Conservation (phyloP, 352 stramenopile genomes). For the Phytophthora foliorum region DNA sequence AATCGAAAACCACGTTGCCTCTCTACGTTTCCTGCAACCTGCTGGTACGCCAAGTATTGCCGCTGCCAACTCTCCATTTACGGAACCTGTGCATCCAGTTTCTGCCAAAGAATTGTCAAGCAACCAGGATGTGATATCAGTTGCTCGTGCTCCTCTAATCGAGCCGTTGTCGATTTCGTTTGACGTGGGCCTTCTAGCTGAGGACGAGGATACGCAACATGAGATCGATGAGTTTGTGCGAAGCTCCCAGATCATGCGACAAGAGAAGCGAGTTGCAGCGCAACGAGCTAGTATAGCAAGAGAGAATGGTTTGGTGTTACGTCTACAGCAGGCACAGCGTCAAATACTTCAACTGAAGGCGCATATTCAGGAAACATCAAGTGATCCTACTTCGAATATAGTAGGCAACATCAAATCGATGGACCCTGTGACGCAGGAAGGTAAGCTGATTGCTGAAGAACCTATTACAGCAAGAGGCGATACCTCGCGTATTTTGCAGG, state of each 20-base stretch:
- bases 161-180: constrained; percentile 37
- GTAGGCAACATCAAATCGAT: neutral
- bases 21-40: constrained; percentile 39
- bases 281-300: constrained; percentile 51
- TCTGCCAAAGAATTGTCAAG: constrained; percentile 7
- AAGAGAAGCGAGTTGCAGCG: constrained; percentile 33
- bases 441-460: constrained; percentile 3
- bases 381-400: neutral
- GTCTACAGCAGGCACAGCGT: constrained; percentile 77
- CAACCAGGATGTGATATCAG: neutral
- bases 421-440: neutral
- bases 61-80: constrained; percentile 13
- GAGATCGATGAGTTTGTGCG: constrained; percentile 69
- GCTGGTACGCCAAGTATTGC: constrained; percentile 7
- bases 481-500: constrained; percentile 8
- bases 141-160: constrained; percentile 10
- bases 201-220: constrained; percentile 51
- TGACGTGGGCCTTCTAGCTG: constrained; percentile 32
- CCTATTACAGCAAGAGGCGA: neutral
- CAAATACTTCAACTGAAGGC: constrained; percentile 76
- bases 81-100: constrained; percentile 27
- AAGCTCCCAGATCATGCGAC: constrained; percentile 47
- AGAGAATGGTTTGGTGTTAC: constrained; percentile 70
- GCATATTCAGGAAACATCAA: constrained; percentile 56
- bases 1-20: constrained; percentile 49